Conservation (phyloP, 805 yeast species). For the Maudiozyma saulgeensis region DNA sequence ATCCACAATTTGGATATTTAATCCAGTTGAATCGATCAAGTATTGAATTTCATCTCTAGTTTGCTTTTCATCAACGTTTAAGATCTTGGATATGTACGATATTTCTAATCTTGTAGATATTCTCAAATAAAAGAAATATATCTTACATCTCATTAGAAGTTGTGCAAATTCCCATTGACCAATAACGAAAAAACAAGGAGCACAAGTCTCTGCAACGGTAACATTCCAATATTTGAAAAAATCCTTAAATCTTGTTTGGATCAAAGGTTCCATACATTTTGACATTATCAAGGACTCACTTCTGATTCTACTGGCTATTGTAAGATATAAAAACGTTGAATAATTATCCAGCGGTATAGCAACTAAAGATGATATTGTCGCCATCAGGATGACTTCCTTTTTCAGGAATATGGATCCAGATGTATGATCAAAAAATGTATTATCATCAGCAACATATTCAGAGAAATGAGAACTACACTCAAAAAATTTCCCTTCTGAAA, state of each 20-base stretch:
- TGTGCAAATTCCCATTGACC: slow-evolving; percentile 15
- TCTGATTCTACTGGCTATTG: slow-evolving; percentile 10
- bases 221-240: slow-evolving; percentile 21
- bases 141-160: slow-evolving; percentile 18
- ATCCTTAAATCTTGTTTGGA: slow-evolving; percentile 15
- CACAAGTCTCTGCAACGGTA: slow-evolving; percentile 10
- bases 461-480: slow-evolving; percentile 16
- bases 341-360: slow-evolving; percentile 23
- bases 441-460: slow-evolving; percentile 10
- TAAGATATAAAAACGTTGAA: slow-evolving; percentile 17
- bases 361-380: slow-evolving; percentile 17
- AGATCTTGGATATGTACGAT: slow-evolving; percentile 18
- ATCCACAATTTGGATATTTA: slow-evolving; percentile 16
- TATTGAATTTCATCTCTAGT: slow-evolving; percentile 13
- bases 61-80: slow-evolving; percentile 11
- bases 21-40: slow-evolving; percentile 13
- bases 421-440: slow-evolving; percentile 4
- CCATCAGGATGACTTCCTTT: slow-evolving; percentile 17
- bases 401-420: slow-evolving; percentile 6
- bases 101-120: slow-evolving; percentile 16
- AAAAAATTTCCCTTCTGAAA: slow-evolving; percentile 16
- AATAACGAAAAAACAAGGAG: slow-evolving; percentile 12
- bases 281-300: slow-evolving; percentile 8
- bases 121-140: slow-evolving; percentile 23
- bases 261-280: slow-evolving; percentile 12